Base-by-base conservation (phyloP, 768 basidiomycete species). In the Tulasnella sp. region DNA sequence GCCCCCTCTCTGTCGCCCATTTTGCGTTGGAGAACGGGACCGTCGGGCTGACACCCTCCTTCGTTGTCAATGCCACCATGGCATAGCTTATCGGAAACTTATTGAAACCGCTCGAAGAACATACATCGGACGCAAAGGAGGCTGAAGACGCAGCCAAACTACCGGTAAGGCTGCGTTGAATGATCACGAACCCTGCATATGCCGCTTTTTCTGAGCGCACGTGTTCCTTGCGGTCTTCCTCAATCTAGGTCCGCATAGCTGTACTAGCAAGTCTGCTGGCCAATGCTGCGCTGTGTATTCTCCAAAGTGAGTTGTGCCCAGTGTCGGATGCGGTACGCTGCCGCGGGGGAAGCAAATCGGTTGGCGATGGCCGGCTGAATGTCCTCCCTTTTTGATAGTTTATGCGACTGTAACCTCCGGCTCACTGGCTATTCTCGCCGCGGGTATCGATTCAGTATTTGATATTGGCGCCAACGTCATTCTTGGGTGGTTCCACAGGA, bases 31-130 rank as follows among this genome's bases (percentile, higher is more conserved):
- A n/a, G n/a, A n/a, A n/a, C n/a, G 36, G 17, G 17, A 39, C 36
- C 36, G 17, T 39, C 36, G 36, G 36, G 36, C 9, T 11, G 17
- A 39, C 11, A 39, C 9, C 11, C 36, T 39, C 11, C 9, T 11
- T 11, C 36, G 11, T 39, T 11, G 9, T n/a, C 17, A 11, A 17
- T 39, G 36, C 9, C 17, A 17, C 9, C 9, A 39, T 39, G 36
- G 36, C n/a, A n/a, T 64, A 94, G 86, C 83, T 92, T 59, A 94
- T 98, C 61, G 67, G 71, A n/a, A 77, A 80, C n/a, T 70, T 97
- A 60, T 76, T 98, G 32, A 96, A 94, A 69, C 79, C 91, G 0
- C 84, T 98, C 79, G 86, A 90, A 34, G 82, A 84, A 32, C 86
- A 92, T 65, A 89, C 89, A 0, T 77, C 80, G 49, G 88, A 94